phyloP scores from a whole-genome alignment of 331 rosid species.

The Dryas integrifolia region DNA sequence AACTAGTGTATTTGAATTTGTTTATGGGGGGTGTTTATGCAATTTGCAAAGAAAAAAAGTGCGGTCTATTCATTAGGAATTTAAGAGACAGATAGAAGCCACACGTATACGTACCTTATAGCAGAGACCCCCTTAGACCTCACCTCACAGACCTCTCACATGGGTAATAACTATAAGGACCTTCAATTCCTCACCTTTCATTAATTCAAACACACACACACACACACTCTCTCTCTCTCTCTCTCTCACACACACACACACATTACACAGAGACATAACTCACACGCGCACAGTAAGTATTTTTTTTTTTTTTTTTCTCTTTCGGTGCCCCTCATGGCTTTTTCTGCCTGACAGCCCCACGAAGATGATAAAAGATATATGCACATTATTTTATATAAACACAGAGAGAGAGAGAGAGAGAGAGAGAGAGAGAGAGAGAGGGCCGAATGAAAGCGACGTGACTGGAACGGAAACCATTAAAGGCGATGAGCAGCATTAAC shows the following conservation, averaged over 20 bases:
- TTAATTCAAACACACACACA: constrained; percentile 26
- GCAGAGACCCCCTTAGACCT: constrained; percentile 14
- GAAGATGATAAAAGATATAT: constrained; percentile 62
- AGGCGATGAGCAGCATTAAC: constrained; percentile 42
- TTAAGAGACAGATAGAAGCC: background rate
- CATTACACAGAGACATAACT: too few species aligned
- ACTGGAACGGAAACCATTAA: constrained; percentile 81
- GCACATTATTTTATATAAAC: background rate
- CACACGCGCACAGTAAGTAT: too few species aligned
- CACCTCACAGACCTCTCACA: constrained; percentile 49
- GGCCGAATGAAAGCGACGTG: constrained; percentile 60
- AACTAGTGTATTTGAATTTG: too few species aligned
- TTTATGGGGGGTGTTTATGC: too few species aligned
- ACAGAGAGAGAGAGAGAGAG: constrained; percentile 28
- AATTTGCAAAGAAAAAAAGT: background rate
- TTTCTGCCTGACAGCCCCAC: constrained; percentile 57
- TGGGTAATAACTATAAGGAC: constrained; percentile 35
- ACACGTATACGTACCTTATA: background rate
- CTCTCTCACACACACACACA: constrained; percentile 10
- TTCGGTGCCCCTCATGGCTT: constrained; percentile 54
- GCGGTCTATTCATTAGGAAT: background rate
- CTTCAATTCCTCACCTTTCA: background rate
- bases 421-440: constrained; percentile 23
- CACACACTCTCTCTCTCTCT: background rate
- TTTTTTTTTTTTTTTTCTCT: background rate